Evolutionary conservation across 805 yeast species (phyloP).

Genomic region (Metschnikowia drakensbergensis): DNA sequence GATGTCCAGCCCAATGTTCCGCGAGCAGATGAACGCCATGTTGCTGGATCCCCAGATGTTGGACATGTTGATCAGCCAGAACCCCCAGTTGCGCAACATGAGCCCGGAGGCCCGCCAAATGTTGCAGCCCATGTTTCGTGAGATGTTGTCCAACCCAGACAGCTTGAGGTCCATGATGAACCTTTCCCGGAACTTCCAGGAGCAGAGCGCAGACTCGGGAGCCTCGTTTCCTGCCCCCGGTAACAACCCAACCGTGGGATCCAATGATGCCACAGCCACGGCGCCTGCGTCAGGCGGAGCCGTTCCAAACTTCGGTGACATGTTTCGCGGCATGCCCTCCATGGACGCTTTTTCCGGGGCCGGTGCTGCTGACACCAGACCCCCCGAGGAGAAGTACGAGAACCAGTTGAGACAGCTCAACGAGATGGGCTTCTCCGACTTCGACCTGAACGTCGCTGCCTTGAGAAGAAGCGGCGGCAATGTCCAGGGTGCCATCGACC

Average conservation of each 20-base stretch:
- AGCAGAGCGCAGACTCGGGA: conserved; percentile 25
- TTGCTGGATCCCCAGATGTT: conserved; percentile 84
- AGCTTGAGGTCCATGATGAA: conserved; percentile 79
- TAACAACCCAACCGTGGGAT: conserved; percentile 32
- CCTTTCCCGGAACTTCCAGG: conserved; percentile 53
- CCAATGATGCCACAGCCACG: conserved; percentile 8
- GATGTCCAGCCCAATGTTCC: conserved; percentile 79
- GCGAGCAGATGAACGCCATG: conserved; percentile 78
- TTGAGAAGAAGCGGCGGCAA: conserved; percentile 94
- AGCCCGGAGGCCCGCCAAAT: conserved; percentile 86
- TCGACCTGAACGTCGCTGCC: conserved; percentile 88
- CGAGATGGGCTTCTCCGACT: conserved; percentile 73
- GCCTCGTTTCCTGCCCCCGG: conserved; percentile 37
- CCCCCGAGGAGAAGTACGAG: conserved; percentile 45
- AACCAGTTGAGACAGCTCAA: conserved; percentile 43
- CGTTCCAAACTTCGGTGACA: conserved; percentile 35
- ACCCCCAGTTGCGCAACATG: conserved; percentile 80
- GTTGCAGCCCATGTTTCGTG: conserved; percentile 81
- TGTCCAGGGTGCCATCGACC: conserved; percentile 95
- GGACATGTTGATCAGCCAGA: conserved; percentile 73
- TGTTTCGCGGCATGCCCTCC: conserved; percentile 36
- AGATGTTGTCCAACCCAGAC: conserved; percentile 70
- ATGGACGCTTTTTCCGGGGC: conserved; percentile 49
- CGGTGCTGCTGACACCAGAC: conserved; percentile 36
- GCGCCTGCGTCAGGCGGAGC: conserved; percentile 1